phyloP scores from a whole-genome alignment of 768 basidiomycete genomes.

The Panaeolus papilionaceus region DNA sequence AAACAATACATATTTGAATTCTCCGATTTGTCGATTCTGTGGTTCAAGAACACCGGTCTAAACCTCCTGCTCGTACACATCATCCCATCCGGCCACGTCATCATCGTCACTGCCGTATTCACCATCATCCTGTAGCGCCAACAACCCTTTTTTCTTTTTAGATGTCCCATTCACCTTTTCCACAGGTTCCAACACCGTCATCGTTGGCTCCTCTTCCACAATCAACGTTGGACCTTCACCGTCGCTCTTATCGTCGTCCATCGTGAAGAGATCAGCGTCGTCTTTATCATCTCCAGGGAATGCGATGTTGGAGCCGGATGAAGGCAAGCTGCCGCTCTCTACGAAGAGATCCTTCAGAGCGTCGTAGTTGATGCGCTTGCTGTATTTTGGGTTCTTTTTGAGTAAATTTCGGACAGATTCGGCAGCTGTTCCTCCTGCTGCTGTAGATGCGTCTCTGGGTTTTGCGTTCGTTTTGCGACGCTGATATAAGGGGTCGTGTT shows the following conservation, averaged over 20 bases:
- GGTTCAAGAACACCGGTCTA: conserved; percentile 24
- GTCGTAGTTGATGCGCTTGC: conserved; percentile 93
- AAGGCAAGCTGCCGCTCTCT: conserved; percentile 44
- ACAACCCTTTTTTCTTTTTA: conserved; percentile 29
- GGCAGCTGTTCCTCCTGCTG: conserved; percentile 72
- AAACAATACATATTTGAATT: not conserved
- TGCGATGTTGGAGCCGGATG: conserved; percentile 34
- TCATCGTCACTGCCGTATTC: conserved; percentile 56
- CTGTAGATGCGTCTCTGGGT: conserved; percentile 78
- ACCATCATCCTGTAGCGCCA: conserved; percentile 32
- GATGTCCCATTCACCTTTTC: conserved; percentile 27
- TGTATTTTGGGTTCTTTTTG: conserved; percentile 87
- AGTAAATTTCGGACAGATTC: conserved; percentile 81
- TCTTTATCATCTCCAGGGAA: conserved; percentile 50
- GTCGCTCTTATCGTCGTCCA: conserved; percentile 49
- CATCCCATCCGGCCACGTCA: conserved; percentile 43
- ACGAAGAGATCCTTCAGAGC: conserved; percentile 83
- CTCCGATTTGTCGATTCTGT: not conserved
- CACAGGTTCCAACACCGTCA: conserved; percentile 34
- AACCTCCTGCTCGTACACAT: conserved; percentile 79
- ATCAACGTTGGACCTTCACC: conserved; percentile 43
- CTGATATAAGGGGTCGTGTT: conserved; percentile 38
- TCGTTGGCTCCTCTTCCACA: conserved; percentile 53
- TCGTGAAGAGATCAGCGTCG: conserved; percentile 47
- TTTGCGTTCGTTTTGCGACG: conserved; percentile 67